A percentile compares a stretch with the other conserved stretches of the same genome.
Evolutionary conservation across 371 early-diverging fungal genomes (phyloP).

Genomic region (Lichtheimia corymbifera): DNA sequence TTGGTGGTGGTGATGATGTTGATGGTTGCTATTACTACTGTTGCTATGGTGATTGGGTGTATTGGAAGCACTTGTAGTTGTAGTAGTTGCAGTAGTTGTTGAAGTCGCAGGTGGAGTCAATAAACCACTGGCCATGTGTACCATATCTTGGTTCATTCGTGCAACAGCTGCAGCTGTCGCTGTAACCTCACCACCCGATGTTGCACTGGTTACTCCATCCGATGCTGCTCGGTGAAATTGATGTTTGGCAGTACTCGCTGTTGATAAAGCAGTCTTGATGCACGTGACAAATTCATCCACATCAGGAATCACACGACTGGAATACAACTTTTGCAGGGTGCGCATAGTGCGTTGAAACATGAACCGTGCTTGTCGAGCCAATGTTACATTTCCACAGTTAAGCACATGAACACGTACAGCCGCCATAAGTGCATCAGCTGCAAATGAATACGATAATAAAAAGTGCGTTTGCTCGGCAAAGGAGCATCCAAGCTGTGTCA

Average conservation of each 20-base stretch:
- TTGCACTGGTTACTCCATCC: background rate
- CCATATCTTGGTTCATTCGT: background rate
- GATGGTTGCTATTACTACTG: no score
- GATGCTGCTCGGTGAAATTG: background rate
- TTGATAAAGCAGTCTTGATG: conserved; percentile 19
- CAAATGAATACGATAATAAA: conserved; percentile 24
- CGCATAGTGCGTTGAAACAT: conserved; percentile 44
- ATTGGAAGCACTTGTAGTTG: background rate
- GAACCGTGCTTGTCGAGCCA: conserved; percentile 31
- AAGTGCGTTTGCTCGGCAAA: conserved; percentile 22
- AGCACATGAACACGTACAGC: conserved; percentile 41
- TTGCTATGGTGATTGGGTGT: no score
- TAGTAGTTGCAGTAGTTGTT: background rate
- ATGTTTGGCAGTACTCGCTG: conserved; percentile 13
- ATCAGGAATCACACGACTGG: conserved; percentile 19
- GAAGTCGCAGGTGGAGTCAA: conserved; percentile 7
- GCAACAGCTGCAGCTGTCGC: conserved; percentile 7
- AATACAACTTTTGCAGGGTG: conserved; percentile 16
- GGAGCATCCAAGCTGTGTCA: conserved; percentile 26
- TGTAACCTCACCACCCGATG: background rate
- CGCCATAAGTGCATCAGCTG: conserved; percentile 31
- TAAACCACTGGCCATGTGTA: conserved; percentile 7
- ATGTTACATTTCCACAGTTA: conserved; percentile 29
- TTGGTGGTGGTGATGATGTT: no score
- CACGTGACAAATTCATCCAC: conserved; percentile 21